phyloP scores from a whole-genome alignment of 1,284 basidiomycete genomes.

The Chondrostereum purpureum region DNA sequence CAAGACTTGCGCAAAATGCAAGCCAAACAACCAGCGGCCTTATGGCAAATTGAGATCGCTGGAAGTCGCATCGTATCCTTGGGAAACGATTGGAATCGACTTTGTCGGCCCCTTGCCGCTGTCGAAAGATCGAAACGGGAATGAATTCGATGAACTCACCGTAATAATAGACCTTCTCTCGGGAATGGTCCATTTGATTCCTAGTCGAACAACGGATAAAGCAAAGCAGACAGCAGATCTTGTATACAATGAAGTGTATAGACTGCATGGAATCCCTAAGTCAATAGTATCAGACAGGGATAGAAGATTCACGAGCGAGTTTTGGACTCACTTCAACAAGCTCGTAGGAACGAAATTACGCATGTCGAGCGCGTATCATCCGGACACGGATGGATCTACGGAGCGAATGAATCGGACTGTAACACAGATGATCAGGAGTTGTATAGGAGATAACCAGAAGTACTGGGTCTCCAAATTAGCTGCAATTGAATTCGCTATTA shows the following conservation, averaged over 20 bases:
- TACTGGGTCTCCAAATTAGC: neutral
- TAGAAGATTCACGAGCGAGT: slow-evolving; percentile 30
- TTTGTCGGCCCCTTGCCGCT: slow-evolving; percentile 17
- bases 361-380: slow-evolving; percentile 1
- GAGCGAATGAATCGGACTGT: slow-evolving; percentile 1
- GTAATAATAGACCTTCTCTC: slow-evolving; percentile 32
- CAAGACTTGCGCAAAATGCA: slow-evolving; percentile 19
- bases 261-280: slow-evolving; percentile 30
- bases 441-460: neutral
- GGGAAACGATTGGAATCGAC: slow-evolving; percentile 32
- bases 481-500: slow-evolving; percentile 1
- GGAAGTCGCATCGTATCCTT: slow-evolving; percentile 22
- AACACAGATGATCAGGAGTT: neutral
- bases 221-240: slow-evolving; percentile 31
- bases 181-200: slow-evolving; percentile 27
- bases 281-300: slow-evolving; percentile 35
- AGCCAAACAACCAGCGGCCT: slow-evolving; percentile 21
- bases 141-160: no score
- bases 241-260: slow-evolving; percentile 28
- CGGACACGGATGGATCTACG: neutral
- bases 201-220: slow-evolving; percentile 21
- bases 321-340: slow-evolving; percentile 32
- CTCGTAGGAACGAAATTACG: slow-evolving; percentile 22
- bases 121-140: slow-evolving; percentile 22
- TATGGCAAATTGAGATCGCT: slow-evolving; percentile 27